Evolutionary conservation across 768 basidiomycete genomes (phyloP).

Genomic region (Mycena amicta): DNA sequence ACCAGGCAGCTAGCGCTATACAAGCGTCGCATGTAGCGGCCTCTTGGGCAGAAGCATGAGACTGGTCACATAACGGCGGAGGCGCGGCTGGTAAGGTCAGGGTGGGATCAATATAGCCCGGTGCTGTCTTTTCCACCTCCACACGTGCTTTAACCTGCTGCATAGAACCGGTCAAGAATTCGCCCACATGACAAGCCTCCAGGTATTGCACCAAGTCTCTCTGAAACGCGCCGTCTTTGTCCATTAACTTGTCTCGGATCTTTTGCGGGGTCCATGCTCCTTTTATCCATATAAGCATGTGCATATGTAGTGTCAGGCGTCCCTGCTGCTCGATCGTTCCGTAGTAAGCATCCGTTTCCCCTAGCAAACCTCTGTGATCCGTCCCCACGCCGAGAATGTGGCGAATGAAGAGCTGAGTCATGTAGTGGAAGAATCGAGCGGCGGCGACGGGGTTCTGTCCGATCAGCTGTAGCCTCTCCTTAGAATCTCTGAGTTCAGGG

Average conservation of each 20-base stretch:
- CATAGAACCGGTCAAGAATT: slow-evolving; percentile 29
- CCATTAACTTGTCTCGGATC: slow-evolving; percentile 29
- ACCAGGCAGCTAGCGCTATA: slow-evolving; percentile 11
- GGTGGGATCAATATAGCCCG: slow-evolving; percentile 26
- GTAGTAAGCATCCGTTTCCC: slow-evolving; percentile 35
- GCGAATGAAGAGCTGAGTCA: slow-evolving; percentile 33
- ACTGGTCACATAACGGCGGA: slow-evolving; percentile 4
- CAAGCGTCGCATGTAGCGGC: slow-evolving; percentile 25
- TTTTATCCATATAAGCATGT: slow-evolving; percentile 39
- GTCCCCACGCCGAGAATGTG: slow-evolving; percentile 29
- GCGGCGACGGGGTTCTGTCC: slow-evolving; percentile 30
- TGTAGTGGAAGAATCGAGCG: slow-evolving; percentile 36
- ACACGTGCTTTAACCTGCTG: slow-evolving; percentile 15
- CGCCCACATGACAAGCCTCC: slow-evolving; percentile 33
- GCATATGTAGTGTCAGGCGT: slow-evolving; percentile 37
- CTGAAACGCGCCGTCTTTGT: slow-evolving; percentile 28
- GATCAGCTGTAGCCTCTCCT: slow-evolving; percentile 11
- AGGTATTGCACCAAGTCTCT: slow-evolving; percentile 32
- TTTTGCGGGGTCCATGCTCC: slow-evolving; percentile 31
- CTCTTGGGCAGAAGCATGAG: slow-evolving; percentile 9
- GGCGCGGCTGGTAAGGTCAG: slow-evolving; percentile 27
- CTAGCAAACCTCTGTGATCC: slow-evolving; percentile 30
- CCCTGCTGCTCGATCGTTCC: slow-evolving; percentile 46
- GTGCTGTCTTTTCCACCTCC: background rate
- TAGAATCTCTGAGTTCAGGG: slow-evolving; percentile 10